Percentiles rank a stretch among this genome's conserved stretches.
phyloP scores from a whole-genome alignment of 768 basidiomycete species.

The Auriculariales sp. region DNA sequence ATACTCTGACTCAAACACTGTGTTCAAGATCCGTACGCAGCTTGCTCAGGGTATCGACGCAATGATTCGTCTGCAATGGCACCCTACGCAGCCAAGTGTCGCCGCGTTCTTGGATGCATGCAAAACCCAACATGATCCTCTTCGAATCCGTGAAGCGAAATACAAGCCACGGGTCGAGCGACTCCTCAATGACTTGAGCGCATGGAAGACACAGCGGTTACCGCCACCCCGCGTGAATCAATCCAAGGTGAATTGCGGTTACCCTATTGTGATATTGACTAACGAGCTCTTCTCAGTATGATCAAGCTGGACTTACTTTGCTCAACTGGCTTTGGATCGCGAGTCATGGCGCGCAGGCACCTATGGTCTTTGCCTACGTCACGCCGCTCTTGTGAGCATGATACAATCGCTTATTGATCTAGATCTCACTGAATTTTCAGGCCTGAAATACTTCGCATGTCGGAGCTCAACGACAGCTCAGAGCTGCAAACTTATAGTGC shows the following conservation, averaged over 20 bases:
- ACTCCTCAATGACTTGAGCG: slow-evolving; percentile 44
- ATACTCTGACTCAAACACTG: neutral
- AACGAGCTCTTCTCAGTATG: slow-evolving; percentile 37
- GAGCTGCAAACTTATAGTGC: slow-evolving; percentile 74
- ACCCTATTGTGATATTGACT: neutral
- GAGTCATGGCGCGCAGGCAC: slow-evolving; percentile 60
- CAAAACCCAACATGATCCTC: slow-evolving; percentile 33
- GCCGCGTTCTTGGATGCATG: slow-evolving; percentile 44
- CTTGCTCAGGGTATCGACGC: slow-evolving; percentile 52
- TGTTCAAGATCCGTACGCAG: slow-evolving; percentile 47
- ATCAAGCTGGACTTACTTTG: slow-evolving; percentile 79
- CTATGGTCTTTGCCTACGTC: slow-evolving; percentile 62
- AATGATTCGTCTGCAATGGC: slow-evolving; percentile 49
- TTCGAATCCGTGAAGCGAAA: slow-evolving; percentile 39
- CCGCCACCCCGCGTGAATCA: slow-evolving; percentile 77
- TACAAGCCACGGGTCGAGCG: slow-evolving; percentile 41
- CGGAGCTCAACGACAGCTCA: slow-evolving; percentile 73
- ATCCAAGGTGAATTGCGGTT: slow-evolving; percentile 39
- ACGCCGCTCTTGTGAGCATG: slow-evolving; percentile 57
- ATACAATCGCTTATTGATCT: neutral
- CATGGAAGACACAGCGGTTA: slow-evolving; percentile 62
- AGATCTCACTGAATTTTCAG: slow-evolving; percentile 22
- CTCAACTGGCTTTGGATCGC: slow-evolving; percentile 70
- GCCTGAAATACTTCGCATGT: slow-evolving; percentile 79
- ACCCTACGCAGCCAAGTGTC: slow-evolving; percentile 45